These are phyloP conservation scores for Ulota crispa DNA, from an alignment of 225 moss, liverwort and hornwort genomes.

Conservation along the genomic window DNA sequence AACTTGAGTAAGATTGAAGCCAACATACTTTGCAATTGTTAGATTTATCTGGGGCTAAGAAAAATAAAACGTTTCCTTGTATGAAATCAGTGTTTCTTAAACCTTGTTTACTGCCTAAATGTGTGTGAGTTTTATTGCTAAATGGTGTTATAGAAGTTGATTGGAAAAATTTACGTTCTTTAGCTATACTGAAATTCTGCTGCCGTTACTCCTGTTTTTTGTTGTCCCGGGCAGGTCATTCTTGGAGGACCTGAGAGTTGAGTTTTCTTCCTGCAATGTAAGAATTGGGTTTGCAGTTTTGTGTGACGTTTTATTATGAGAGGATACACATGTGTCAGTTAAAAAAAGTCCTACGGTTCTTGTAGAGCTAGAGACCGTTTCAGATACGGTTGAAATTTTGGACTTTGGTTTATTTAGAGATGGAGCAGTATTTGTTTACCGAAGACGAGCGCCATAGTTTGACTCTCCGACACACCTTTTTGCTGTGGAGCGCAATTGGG, in stretches of 20 bases:
- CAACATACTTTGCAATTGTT: no score
- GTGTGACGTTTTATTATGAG: background rate
- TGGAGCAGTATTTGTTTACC: background rate
- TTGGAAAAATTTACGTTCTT: background rate
- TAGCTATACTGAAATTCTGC: background rate
- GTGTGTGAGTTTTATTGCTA: background rate
- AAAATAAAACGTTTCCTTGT: no score
- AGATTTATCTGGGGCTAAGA: no score
- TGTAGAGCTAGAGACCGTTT: slow-evolving; percentile 31
- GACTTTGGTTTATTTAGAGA: background rate
- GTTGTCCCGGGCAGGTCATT: slow-evolving; percentile 25
- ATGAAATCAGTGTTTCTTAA: no score
- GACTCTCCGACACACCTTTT: background rate
- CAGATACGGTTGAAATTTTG: background rate
- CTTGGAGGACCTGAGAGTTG: slow-evolving; percentile 41
- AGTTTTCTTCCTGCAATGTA: background rate
- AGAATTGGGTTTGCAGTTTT: background rate
- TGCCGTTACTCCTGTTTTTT: slow-evolving; percentile 1
- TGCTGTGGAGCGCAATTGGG: slow-evolving; percentile 25
- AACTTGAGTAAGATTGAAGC: background rate
- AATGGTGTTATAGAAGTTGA: background rate
- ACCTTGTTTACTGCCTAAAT: background rate
- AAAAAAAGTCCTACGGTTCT: background rate
- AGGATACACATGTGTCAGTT: background rate
- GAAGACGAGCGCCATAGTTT: background rate